phyloP scores from a whole-genome alignment of 306 rosid species.

The Ammopiptanthus mongolicus region DNA sequence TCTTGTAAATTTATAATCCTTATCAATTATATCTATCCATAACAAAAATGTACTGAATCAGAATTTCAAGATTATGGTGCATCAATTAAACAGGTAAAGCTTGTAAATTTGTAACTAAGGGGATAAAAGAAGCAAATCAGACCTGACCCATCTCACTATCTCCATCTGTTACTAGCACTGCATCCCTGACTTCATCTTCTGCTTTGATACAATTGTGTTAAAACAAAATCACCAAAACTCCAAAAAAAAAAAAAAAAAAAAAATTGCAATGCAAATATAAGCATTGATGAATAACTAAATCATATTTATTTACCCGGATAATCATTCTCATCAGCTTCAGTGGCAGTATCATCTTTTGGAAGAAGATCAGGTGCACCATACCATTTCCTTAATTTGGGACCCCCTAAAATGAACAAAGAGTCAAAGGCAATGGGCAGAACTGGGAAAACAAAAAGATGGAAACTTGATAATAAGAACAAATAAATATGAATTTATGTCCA shows the following conservation, averaged over 20 bases:
- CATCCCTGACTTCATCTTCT: conserved; percentile 66
- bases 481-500: neutral
- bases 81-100: neutral
- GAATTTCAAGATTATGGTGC: neutral
- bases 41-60: neutral
- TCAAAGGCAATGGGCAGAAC: neutral
- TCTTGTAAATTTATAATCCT: neutral
- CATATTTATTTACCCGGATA: conserved; percentile 38
- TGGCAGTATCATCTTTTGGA: conserved; percentile 51
- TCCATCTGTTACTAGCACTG: conserved; percentile 81
- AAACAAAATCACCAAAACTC: neutral
- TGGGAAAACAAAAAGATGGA: neutral
- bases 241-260: neutral
- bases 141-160: conserved; percentile 97
- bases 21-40: neutral
- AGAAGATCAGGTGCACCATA: conserved; percentile 86
- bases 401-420: conserved; percentile 41
- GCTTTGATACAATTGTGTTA: conserved; percentile 30
- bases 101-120: neutral
- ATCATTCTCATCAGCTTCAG: conserved; percentile 51
- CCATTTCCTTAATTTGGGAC: conserved; percentile 93
- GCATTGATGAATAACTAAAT: neutral
- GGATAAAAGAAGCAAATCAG: conserved; percentile 23
- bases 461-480: neutral
- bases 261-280: neutral